These are phyloP conservation scores for Tulasnella sp. DNA, from an alignment of 768 basidiomycete species.

Conservation along the genomic window DNA sequence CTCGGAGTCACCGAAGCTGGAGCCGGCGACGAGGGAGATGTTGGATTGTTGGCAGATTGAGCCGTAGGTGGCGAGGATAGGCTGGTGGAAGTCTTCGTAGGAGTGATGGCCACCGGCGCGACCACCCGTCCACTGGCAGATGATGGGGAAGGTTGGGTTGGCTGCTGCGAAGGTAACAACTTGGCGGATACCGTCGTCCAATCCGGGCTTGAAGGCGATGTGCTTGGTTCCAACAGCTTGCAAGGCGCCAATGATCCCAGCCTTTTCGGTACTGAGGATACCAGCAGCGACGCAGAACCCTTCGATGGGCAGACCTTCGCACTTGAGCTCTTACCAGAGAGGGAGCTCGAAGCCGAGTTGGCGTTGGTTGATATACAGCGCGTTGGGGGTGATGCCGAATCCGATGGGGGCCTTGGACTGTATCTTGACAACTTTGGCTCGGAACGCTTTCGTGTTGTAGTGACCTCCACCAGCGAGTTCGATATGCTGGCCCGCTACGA, in stretches of 20 bases:
- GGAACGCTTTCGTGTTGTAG: constrained; percentile 83
- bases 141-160: constrained; percentile 93
- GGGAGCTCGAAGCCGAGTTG: constrained; percentile 97
- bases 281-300: constrained; percentile 99
- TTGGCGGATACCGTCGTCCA: constrained; percentile 93
- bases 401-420: constrained; percentile 73
- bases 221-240: constrained; percentile 83
- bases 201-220: constrained; percentile 96
- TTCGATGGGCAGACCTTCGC: constrained; percentile 89
- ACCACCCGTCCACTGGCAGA: constrained; percentile 98
- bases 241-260: constrained; percentile 85
- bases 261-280: constrained; percentile 92
- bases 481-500: constrained; percentile 89
- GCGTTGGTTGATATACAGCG: constrained; percentile 95
- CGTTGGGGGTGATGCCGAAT: constrained; percentile 85
- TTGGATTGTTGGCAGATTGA: constrained; percentile 83
- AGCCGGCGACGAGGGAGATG: constrained; percentile 79
- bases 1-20: constrained; percentile 89
- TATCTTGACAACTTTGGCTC: constrained; percentile 86
- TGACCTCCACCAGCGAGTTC: constrained; percentile 98
- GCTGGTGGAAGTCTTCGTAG: constrained; percentile 97
- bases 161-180: constrained; percentile 91
- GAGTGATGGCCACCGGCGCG: constrained; percentile 98
- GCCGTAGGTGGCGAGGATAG: constrained; percentile 80
- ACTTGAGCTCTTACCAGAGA: constrained; percentile 94